Evolutionary conservation across 441 rosid genomes (phyloP).

Genomic region (Euphorbia schlechtendalii): DNA sequence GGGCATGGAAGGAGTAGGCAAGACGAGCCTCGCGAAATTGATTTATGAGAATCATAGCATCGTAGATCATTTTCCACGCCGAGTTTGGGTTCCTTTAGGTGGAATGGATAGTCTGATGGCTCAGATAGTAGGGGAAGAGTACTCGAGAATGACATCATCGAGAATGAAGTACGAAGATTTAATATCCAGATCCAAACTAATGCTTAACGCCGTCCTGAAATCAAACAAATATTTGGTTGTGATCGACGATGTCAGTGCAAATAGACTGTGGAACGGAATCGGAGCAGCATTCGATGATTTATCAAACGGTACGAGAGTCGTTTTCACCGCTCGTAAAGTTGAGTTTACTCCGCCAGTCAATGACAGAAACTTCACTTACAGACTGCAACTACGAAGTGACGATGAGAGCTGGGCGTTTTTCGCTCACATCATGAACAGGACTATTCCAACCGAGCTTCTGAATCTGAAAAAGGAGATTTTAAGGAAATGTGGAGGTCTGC

Average conservation of each 20-base stretch:
- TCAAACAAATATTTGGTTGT: not conserved
- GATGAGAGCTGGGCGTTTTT: constrained; percentile 5
- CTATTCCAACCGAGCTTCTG: not conserved
- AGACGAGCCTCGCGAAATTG: not conserved
- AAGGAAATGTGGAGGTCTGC: constrained; percentile 3
- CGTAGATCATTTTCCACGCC: not conserved
- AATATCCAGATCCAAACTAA: too few species aligned
- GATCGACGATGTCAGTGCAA: not conserved
- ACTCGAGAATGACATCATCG: not conserved
- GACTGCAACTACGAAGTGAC: not conserved
- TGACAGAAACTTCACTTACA: not conserved
- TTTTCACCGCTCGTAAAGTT: not conserved
- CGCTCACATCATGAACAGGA: not conserved
- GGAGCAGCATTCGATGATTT: not conserved
- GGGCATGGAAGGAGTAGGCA: not conserved
- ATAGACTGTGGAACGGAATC: not conserved
- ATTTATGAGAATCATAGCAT: not conserved
- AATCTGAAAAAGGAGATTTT: not conserved
- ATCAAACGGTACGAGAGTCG: not conserved
- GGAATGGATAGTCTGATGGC: not conserved
- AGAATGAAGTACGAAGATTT: too few species aligned
- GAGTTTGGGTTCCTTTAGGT: not conserved
- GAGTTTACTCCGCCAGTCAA: not conserved
- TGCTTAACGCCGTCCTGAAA: too few species aligned
- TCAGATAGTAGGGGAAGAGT: not conserved